Evolutionary conservation across 257 asterid species (phyloP).

Genomic region (Solanum lycopersicoides): DNA sequence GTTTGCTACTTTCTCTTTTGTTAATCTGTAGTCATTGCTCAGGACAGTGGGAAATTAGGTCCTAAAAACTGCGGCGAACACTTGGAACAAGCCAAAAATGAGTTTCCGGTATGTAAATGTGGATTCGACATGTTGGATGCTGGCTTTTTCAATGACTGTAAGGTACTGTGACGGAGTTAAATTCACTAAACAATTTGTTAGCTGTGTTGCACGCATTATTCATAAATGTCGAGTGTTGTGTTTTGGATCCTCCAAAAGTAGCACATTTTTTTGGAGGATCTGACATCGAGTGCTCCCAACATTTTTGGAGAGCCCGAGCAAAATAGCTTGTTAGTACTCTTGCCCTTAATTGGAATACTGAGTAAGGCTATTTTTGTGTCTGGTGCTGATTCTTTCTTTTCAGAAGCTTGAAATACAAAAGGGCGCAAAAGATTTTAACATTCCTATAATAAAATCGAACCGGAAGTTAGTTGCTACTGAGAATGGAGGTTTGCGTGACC

Average conservation of each 20-base stretch:
- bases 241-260: background rate
- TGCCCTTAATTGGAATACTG: background rate
- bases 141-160: slow-evolving; percentile 41
- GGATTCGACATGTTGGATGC: slow-evolving; percentile 62
- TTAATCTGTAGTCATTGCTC: slow-evolving; percentile 15
- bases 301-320: background rate
- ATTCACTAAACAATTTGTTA: background rate
- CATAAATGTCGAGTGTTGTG: background rate
- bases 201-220: background rate
- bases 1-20: background rate
- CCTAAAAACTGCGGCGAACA: slow-evolving; percentile 20
- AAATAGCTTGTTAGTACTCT: background rate
- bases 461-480: slow-evolving; percentile 55
- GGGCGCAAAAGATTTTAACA: slow-evolving; percentile 52
- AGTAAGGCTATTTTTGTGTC: background rate
- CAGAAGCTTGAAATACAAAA: slow-evolving; percentile 69
- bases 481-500: slow-evolving; percentile 70
- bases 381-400: background rate
- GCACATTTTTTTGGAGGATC: background rate
- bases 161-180: slow-evolving; percentile 27
- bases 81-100: slow-evolving; percentile 19
- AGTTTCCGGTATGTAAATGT: slow-evolving; percentile 10
- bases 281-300: background rate
- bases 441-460: slow-evolving; percentile 50
- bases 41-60: slow-evolving; percentile 47